Conservation (phyloP, 441 rosid genomes). For the Biscutella auriculata region DNA sequence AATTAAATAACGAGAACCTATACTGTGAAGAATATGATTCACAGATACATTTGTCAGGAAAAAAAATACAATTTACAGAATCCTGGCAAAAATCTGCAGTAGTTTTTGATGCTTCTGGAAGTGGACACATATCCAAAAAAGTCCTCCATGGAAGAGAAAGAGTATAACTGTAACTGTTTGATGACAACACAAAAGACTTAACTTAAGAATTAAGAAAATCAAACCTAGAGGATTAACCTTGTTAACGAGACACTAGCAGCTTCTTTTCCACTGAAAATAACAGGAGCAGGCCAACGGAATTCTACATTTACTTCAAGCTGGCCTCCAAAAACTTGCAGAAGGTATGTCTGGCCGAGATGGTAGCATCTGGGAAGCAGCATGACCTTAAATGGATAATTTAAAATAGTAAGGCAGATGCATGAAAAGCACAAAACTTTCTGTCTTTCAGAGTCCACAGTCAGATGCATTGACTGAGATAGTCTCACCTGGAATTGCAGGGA, state of each 20-base stretch:
- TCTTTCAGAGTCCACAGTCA: constrained; percentile 1
- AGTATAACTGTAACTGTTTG: constrained; percentile 23
- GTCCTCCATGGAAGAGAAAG: constrained; percentile 22
- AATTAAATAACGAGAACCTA: constrained; percentile 75
- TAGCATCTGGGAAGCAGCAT: constrained; percentile 54
- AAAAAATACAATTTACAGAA: constrained; percentile 78
- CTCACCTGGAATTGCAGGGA: constrained; percentile 63
- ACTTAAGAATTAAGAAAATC: constrained; percentile 12
- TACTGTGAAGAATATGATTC: constrained; percentile 62
- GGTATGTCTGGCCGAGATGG: constrained; percentile 80
- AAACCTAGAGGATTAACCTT: constrained; percentile 18
- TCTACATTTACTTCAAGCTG: constrained; percentile 39
- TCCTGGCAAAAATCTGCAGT: constrained; percentile 50
- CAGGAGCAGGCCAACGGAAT: constrained; percentile 21
- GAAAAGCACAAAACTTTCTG: constrained; percentile 4
- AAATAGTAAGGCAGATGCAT: constrained; percentile 6
- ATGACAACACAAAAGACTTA: constrained; percentile 12
- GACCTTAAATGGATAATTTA: constrained; percentile 44
- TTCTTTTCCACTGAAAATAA: constrained; percentile 24
- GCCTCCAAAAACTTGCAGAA: constrained; percentile 81
- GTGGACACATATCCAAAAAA: constrained; percentile 28
- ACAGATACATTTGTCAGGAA: constrained; percentile 73
- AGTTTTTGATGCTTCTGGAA: constrained; percentile 37
- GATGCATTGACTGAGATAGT: constrained; percentile 4
- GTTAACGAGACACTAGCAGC: constrained; percentile 20